Conservation (phyloP, 1,139 yeast genomes). For the Suhomyces taliae region DNA sequence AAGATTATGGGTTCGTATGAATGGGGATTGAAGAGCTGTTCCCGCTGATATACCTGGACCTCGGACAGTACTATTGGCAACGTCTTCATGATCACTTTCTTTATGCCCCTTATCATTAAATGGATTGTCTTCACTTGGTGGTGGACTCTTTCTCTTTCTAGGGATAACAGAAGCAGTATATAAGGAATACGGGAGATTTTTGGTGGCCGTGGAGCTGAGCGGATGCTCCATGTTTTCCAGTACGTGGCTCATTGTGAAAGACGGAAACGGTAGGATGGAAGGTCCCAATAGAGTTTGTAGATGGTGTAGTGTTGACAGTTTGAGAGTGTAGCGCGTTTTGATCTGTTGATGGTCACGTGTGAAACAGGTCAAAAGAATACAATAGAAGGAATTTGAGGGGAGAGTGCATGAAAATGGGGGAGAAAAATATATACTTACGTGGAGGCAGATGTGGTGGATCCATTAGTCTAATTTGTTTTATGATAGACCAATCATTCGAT, state of each 20-base stretch:
- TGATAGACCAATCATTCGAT: no score
- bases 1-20: constrained; percentile 16
- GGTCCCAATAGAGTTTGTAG: no score
- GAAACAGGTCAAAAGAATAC: no score
- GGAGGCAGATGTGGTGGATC: no score
- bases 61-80: neutral
- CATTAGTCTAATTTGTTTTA: no score
- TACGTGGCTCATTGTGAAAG: constrained; percentile 2
- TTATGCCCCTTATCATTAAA: constrained; percentile 16
- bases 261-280: neutral
- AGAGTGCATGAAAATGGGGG: no score
- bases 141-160: constrained; percentile 7
- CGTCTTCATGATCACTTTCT: constrained; percentile 4
- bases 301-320: neutral
- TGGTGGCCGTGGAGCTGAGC: neutral
- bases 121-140: constrained; percentile 20
- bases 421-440: no score
- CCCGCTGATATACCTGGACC: neutral
- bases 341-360: no score
- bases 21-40: constrained; percentile 8
- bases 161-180: neutral
- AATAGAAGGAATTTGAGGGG: no score
- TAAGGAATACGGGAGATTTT: neutral
- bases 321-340: no score
- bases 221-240: constrained; percentile 3